Evolutionary conservation across 2,329 filamentous ascomycete species (phyloP).

Genomic region (Curvularia hawaiiensis): DNA sequence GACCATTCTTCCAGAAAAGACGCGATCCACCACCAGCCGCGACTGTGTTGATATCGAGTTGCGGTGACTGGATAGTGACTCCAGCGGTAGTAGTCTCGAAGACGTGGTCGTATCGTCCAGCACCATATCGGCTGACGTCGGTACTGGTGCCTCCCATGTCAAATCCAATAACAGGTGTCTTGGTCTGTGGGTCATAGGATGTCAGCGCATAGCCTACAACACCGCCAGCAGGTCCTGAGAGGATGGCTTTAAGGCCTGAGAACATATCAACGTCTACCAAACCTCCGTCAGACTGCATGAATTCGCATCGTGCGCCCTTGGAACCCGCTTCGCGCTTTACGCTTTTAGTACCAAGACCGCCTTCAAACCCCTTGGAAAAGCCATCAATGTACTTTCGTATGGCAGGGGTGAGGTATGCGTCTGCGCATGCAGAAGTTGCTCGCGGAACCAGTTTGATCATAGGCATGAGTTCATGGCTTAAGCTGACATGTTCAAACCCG

Average conservation of each 20-base stretch:
- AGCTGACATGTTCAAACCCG: constrained; percentile 81
- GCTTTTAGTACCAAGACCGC: constrained; percentile 76
- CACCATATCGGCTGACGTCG: constrained; percentile 85
- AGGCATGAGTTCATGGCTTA: constrained; percentile 82
- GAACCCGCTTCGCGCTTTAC: constrained; percentile 69
- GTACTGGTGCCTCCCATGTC: constrained; percentile 96
- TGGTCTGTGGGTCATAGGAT: constrained; percentile 82
- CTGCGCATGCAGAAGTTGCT: constrained; percentile 77
- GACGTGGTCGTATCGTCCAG: constrained; percentile 87
- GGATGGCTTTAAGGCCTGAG: constrained; percentile 80
- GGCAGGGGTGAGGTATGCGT: constrained; percentile 79
- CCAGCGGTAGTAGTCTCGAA: constrained; percentile 94
- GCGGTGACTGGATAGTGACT: constrained; percentile 91
- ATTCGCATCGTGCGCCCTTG: constrained; percentile 83
- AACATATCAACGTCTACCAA: constrained; percentile 77
- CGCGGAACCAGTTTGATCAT: constrained; percentile 84
- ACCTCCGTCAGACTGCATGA: constrained; percentile 88
- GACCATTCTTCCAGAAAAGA: constrained; percentile 84
- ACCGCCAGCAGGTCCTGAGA: constrained; percentile 90
- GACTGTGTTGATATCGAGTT: constrained; percentile 94
- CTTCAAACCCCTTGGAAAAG: constrained; percentile 80
- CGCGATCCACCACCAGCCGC: constrained; percentile 86
- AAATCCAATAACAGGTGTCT: constrained; percentile 87
- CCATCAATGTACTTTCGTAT: constrained; percentile 79
- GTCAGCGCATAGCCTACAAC: constrained; percentile 93